Conservation (phyloP, 2,329 filamentous ascomycete species). For the Chaetothyriales sp. region DNA sequence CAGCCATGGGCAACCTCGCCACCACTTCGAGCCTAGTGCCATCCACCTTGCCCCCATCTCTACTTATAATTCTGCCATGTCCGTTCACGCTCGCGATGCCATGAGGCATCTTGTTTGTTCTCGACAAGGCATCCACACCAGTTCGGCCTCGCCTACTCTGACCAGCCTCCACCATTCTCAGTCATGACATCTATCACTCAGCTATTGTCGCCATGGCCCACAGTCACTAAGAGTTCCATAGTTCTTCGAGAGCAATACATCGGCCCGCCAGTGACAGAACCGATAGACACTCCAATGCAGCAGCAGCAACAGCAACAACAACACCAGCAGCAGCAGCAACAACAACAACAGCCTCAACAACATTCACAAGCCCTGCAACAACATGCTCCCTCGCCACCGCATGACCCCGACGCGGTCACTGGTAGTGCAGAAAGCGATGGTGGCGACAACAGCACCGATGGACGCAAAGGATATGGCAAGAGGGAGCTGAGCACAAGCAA, state of each 20-base stretch:
- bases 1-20: slow-evolving; percentile 1
- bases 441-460: slow-evolving; percentile 34
- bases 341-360: slow-evolving; percentile 4
- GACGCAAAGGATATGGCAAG: slow-evolving; percentile 58
- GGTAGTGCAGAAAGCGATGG: slow-evolving; percentile 28
- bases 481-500: slow-evolving; percentile 90
- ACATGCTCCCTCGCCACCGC: slow-evolving; percentile 6
- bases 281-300: slow-evolving; percentile 9
- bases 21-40: slow-evolving; percentile 8
- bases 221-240: slow-evolving; percentile 17
- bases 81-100: not conserved
- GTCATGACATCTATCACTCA: slow-evolving; percentile 19
- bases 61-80: slow-evolving; percentile 2
- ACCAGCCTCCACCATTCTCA: slow-evolving; percentile 2
- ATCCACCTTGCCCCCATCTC: slow-evolving; percentile 2
- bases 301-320: slow-evolving; percentile 3
- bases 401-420: slow-evolving; percentile 9
- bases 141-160: not conserved
- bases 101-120: not conserved
- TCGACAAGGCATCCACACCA: not conserved
- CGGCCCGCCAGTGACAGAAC: slow-evolving; percentile 10
- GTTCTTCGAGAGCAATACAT: slow-evolving; percentile 17
- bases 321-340: not conserved
- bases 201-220: slow-evolving; percentile 16
- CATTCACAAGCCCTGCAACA: not conserved